Evolutionary conservation across 805 yeast species (phyloP), one percentile per base, ranked within the genome.

Genomic region (Kodamaea laetipori): DNA sequence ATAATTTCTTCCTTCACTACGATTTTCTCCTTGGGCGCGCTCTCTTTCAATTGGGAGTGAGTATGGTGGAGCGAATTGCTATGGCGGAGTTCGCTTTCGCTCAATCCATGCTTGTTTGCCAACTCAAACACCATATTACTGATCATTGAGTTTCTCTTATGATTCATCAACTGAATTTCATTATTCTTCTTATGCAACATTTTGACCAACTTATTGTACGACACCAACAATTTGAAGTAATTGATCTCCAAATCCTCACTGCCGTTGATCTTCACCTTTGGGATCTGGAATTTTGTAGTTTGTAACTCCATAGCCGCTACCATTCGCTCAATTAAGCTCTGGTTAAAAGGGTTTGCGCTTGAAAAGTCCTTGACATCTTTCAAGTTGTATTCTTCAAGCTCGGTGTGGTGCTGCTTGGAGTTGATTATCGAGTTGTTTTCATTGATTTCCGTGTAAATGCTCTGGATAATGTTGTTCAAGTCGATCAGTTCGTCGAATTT

Each of bases 181-280:
- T 36, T 37, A 39, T 56, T 56, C 21, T 49, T 51, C 18, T 32
- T 39, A 23, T 41, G 34, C 13, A 55, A 33, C 18, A 34, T 12
- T 28, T 51, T 39, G 10, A 46, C 25, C 19, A 56, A 41, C 17
- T 47, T 38, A 38, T 51, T 48, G 43, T 54, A 55, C 7, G 45
- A 35, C 15, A 39, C 39, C 30, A 54, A 43, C 21, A 56, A 41
- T 17, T 44, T 39, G 40, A 42, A 50, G 44, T 47, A 56, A 21
- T 48, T 55, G 17, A 43, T 11, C 15, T 43, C 48, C 25, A 37
- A 13, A 21, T 32, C 35, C 28, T 44, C 52, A 12, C 18, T 28
- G 17, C 27, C 24, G 24, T 48, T 25, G 26, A 44, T 34, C 12
- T 39, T 39, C 26, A 35, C 15, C 18, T 24, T 21, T 2, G 47